Conservation (phyloP, 2,329 filamentous ascomycete species). For the Macroventuria anomochaeta region DNA sequence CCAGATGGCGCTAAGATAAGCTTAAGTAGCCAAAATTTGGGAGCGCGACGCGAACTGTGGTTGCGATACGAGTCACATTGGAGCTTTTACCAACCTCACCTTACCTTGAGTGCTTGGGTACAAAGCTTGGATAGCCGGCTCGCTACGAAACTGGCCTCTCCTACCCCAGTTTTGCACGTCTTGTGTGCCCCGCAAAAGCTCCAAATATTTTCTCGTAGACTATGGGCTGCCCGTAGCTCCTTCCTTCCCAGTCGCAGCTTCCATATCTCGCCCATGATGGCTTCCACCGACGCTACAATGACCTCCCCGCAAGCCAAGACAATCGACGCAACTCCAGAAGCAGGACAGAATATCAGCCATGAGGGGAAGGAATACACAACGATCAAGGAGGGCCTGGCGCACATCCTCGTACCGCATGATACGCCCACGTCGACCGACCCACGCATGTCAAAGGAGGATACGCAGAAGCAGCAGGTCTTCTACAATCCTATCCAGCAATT, state of each 20-base stretch:
- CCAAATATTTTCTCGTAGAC: slow-evolving; percentile 20
- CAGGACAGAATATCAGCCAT: slow-evolving; percentile 50
- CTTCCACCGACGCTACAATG: slow-evolving; percentile 22
- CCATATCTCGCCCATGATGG: slow-evolving; percentile 27
- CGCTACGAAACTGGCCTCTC: slow-evolving; percentile 29
- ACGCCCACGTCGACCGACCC: slow-evolving; percentile 57
- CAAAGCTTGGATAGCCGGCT: not conserved
- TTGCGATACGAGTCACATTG: slow-evolving; percentile 2
- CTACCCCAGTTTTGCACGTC: slow-evolving; percentile 17
- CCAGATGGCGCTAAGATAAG: slow-evolving; percentile 38
- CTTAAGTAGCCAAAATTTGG: slow-evolving; percentile 40
- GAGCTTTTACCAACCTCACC: not conserved
- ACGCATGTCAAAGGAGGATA: slow-evolving; percentile 57
- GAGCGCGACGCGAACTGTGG: slow-evolving; percentile 18
- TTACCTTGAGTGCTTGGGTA: not conserved
- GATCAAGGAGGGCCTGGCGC: slow-evolving; percentile 70
- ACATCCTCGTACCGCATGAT: slow-evolving; percentile 67
- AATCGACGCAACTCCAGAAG: slow-evolving; percentile 38
- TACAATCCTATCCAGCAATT: slow-evolving; percentile 99
- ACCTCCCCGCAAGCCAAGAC: slow-evolving; percentile 21
- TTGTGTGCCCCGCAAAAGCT: slow-evolving; percentile 31
- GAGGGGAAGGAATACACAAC: slow-evolving; percentile 63
- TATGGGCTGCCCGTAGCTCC: slow-evolving; percentile 38
- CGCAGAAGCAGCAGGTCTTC: slow-evolving; percentile 78
- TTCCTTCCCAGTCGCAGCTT: slow-evolving; percentile 23